These are phyloP conservation scores for Thozetella sp. DNA, from an alignment of 495 filamentous ascomycete genomes.

Conservation along the genomic window DNA sequence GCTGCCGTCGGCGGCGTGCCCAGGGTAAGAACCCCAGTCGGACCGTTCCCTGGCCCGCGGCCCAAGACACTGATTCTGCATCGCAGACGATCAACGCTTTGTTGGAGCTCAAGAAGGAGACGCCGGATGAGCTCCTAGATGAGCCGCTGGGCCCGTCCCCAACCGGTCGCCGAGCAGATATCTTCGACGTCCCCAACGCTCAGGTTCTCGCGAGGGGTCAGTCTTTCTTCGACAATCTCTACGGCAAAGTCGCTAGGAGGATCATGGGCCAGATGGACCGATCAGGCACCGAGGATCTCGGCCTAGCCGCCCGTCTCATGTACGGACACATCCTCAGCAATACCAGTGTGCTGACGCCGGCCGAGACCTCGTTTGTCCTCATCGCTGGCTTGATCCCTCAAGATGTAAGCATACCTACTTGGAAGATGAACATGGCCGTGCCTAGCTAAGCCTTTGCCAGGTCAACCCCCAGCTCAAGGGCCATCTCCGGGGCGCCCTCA, in stretches of 20 bases:
- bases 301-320: conserved; percentile 48
- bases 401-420: conserved; percentile 33
- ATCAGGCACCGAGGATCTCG: conserved; percentile 56
- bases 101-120: conserved; percentile 44
- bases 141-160: conserved; percentile 39
- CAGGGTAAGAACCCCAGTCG: conserved; percentile 34
- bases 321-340: conserved; percentile 57
- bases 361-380: conserved; percentile 54
- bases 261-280: conserved; percentile 57
- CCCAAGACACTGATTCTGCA: not conserved
- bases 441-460: conserved; percentile 19
- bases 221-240: conserved; percentile 51
- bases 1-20: conserved; percentile 54
- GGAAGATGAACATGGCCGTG: too few relatives aligned
- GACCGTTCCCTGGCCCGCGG: not conserved
- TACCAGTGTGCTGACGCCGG: conserved; percentile 39
- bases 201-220: conserved; percentile 48
- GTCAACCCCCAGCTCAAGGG: conserved; percentile 60
- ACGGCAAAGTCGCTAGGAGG: conserved; percentile 51
- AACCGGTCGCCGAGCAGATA: conserved; percentile 35
- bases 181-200: conserved; percentile 31
- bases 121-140: conserved; percentile 46
- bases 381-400: conserved; percentile 59
- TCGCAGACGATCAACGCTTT: conserved; percentile 54
- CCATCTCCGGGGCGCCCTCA: conserved; percentile 54